Conservation (phyloP, 495 filamentous ascomycete species). For the Talaromyces wortmannii region DNA sequence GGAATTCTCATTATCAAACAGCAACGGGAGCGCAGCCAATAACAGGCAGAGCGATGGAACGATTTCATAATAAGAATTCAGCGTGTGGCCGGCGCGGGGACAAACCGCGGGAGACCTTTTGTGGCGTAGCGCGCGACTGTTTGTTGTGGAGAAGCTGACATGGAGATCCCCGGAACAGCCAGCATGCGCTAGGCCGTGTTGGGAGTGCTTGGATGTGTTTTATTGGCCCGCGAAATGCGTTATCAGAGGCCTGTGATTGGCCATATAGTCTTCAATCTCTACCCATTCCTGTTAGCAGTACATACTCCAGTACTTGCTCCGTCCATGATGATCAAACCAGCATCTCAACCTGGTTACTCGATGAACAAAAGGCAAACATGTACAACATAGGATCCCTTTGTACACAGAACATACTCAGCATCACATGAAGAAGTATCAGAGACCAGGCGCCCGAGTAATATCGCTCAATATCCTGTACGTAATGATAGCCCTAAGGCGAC, state of each 20-base stretch:
- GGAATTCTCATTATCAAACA: background rate
- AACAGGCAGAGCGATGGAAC: too few species aligned
- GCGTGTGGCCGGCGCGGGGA: background rate
- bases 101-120: background rate
- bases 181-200: constrained; percentile 15
- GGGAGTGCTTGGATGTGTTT: background rate
- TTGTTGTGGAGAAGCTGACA: background rate
- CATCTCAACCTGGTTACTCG: background rate
- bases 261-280: background rate
- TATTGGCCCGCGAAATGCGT: constrained; percentile 14
- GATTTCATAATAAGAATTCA: too few species aligned
- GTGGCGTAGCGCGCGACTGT: background rate
- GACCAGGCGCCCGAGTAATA: background rate
- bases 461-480: constrained; percentile 14
- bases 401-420: background rate
- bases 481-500: constrained; percentile 16
- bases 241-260: constrained; percentile 22
- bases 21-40: background rate
- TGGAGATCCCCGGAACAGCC: background rate
- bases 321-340: background rate
- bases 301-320: background rate
- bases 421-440: background rate
- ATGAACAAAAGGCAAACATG: background rate
- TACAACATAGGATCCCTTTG: background rate
- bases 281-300: background rate